Conservation (phyloP, 2,329 filamentous ascomycete genomes). For the Scedosporium boydii region DNA sequence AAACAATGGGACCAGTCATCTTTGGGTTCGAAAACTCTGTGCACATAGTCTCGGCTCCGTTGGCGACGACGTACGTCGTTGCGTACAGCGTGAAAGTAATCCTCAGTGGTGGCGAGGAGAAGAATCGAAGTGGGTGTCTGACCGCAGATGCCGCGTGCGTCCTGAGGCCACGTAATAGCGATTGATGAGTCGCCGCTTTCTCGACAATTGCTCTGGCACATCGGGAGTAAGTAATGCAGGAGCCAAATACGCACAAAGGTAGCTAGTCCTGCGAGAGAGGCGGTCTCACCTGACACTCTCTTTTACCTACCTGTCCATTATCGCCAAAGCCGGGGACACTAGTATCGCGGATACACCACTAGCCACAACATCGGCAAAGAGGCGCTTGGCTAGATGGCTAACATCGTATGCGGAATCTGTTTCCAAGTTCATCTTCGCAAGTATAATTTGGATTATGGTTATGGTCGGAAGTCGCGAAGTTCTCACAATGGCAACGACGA, state of each 20-base stretch:
- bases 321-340: conserved; percentile 17
- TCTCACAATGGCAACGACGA: no score
- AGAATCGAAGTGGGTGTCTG: conserved; percentile 14
- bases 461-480: no score
- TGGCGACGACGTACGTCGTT: conserved; percentile 19
- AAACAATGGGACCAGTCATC: conserved; percentile 16
- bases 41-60: conserved; percentile 17
- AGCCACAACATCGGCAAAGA: conserved; percentile 14
- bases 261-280: not conserved
- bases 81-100: conserved; percentile 20
- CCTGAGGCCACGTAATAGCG: conserved; percentile 9
- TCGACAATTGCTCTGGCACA: conserved; percentile 12
- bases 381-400: no score
- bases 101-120: conserved; percentile 15
- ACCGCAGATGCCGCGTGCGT: conserved; percentile 7
- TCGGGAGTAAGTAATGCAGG: not conserved
- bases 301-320: conserved; percentile 17
- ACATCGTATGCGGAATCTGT: no score
- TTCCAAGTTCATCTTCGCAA: no score
- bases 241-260: not conserved
- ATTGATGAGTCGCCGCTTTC: conserved; percentile 8
- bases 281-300: no score
- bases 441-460: no score
- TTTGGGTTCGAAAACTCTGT: conserved; percentile 13
- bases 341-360: conserved; percentile 17